phyloP scores from a whole-genome alignment of 441 rosid species.

The Populus hybrid region DNA sequence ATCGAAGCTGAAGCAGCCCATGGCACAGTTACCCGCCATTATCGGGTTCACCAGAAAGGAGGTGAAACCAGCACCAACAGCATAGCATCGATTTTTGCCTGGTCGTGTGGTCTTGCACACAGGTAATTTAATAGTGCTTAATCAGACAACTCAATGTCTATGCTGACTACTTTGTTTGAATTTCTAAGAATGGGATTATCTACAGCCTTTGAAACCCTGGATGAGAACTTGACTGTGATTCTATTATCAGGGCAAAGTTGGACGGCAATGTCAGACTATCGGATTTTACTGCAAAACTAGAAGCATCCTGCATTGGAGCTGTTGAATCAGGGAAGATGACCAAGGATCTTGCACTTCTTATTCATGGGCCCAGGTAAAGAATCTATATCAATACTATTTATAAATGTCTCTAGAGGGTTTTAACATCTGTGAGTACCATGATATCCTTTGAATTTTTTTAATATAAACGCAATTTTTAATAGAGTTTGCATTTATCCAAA shows the following conservation, averaged over 20 bases:
- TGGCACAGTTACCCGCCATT: slow-evolving; percentile 94
- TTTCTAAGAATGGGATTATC: background rate
- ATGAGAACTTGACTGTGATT: background rate
- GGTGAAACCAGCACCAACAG: slow-evolving; percentile 97
- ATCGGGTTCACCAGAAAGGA: slow-evolving; percentile 83
- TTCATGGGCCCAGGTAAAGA: slow-evolving; percentile 72
- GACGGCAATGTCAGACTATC: slow-evolving; percentile 57
- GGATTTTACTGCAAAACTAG: slow-evolving; percentile 71
- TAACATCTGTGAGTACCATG: too few species aligned
- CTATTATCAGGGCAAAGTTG: slow-evolving; percentile 71
- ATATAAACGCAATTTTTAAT: too few species aligned
- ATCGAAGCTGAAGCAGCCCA: slow-evolving; percentile 97
- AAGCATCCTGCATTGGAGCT: slow-evolving; percentile 67
- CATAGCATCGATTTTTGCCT: slow-evolving; percentile 95
- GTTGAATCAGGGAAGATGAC: slow-evolving; percentile 96
- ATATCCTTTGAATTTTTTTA: too few species aligned
- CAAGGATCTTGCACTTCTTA: slow-evolving; percentile 86
- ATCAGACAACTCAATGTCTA: background rate
- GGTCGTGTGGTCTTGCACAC: slow-evolving; percentile 91
- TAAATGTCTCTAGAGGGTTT: too few species aligned
- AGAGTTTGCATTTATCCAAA: too few species aligned
- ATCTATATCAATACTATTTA: too few species aligned
- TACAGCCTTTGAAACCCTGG: background rate
- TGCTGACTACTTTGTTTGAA: background rate
- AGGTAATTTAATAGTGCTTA: slow-evolving; percentile 37